A percentile compares a stretch with the other conserved stretches of the same genome.
These are phyloP conservation scores for Exophiala xenobiotica DNA, from an alignment of 2,329 filamentous ascomycete species.

Conservation along the genomic window DNA sequence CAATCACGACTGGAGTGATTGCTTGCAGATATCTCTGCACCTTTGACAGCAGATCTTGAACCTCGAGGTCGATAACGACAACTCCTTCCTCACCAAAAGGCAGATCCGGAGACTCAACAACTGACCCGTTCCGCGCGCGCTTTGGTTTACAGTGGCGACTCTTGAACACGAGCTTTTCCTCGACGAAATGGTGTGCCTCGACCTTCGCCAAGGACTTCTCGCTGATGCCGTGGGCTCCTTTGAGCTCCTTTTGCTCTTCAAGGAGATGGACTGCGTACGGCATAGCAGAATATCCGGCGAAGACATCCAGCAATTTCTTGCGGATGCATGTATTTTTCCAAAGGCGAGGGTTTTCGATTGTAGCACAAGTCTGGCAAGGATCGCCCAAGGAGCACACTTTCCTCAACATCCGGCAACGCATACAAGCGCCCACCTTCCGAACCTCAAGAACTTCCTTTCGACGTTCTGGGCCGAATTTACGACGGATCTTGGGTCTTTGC, in stretches of 20 bases:
- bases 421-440: constrained; percentile 60
- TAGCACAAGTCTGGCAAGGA: constrained; percentile 59
- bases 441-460: constrained; percentile 61
- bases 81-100: constrained; percentile 40
- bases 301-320: constrained; percentile 58
- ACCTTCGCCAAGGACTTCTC: constrained; percentile 52
- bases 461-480: constrained; percentile 47
- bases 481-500: too few relatives aligned
- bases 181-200: constrained; percentile 57
- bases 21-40: constrained; percentile 35
- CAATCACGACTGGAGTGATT: constrained; percentile 39
- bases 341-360: constrained; percentile 59
- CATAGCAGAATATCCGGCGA: constrained; percentile 51
- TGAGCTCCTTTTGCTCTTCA: constrained; percentile 49
- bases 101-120: constrained; percentile 28
- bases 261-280: too few relatives aligned
- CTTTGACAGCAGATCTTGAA: constrained; percentile 39
- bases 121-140: not conserved
- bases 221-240: constrained; percentile 39
- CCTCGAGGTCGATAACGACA: constrained; percentile 51
- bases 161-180: constrained; percentile 50
- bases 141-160: constrained; percentile 40
- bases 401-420: constrained; percentile 64
- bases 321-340: constrained; percentile 63
- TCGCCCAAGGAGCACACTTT: too few relatives aligned